Percentiles rank a stretch among this genome's conserved stretches.
These are phyloP conservation scores for Paramyrothecium roridum DNA, from an alignment of 2,329 filamentous ascomycete genomes.

Conservation along the genomic window DNA sequence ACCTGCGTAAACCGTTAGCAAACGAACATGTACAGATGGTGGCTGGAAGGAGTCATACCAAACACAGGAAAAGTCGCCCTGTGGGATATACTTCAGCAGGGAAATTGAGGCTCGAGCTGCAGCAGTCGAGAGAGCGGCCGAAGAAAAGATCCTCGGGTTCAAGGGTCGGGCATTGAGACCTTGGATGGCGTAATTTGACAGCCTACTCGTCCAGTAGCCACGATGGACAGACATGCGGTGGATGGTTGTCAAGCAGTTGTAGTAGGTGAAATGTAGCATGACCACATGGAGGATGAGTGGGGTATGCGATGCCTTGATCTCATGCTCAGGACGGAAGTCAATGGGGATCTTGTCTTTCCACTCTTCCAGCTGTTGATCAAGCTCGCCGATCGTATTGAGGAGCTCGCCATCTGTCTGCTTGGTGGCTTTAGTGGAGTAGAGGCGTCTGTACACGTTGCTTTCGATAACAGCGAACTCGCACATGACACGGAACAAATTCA, in stretches of 20 bases:
- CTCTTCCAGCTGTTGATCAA: conserved; percentile 83
- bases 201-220: conserved; percentile 93
- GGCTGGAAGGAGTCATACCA: conserved; percentile 61
- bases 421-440: conserved; percentile 90
- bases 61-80: conserved; percentile 90
- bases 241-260: conserved; percentile 96
- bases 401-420: conserved; percentile 91
- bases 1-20: conserved; percentile 45
- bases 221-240: conserved; percentile 98
- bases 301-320: conserved; percentile 89
- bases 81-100: conserved; percentile 91
- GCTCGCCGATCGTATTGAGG: conserved; percentile 90
- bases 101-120: conserved; percentile 92
- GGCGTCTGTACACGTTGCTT: conserved; percentile 85
- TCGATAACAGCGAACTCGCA: conserved; percentile 90
- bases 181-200: conserved; percentile 94
- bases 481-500: conserved; percentile 93
- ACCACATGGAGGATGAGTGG: conserved; percentile 93
- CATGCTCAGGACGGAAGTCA: conserved; percentile 94
- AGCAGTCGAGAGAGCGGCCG: conserved; percentile 86
- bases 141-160: conserved; percentile 92
- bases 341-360: conserved; percentile 97
- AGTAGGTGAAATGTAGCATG: conserved; percentile 93
- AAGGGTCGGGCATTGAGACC: conserved; percentile 86
- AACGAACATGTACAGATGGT: not conserved